These are phyloP conservation scores for Przewalskia tangutica DNA, from an alignment of 257 asterid genomes.

Conservation along the genomic window DNA sequence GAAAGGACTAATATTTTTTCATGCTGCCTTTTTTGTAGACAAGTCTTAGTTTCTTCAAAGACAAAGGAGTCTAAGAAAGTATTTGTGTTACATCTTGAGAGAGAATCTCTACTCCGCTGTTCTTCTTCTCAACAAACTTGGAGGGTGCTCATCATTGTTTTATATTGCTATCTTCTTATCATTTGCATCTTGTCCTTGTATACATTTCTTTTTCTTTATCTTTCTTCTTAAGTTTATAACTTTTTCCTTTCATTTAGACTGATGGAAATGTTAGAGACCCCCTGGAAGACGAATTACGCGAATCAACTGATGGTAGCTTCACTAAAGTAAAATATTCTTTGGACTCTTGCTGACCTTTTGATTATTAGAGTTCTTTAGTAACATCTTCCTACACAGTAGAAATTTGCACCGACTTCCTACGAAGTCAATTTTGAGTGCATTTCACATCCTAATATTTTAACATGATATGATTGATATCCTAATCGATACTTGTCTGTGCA, in stretches of 20 bases:
- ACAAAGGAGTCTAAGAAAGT: slow-evolving; percentile 45
- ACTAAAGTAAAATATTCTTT: slow-evolving; percentile 33
- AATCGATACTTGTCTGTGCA: not conserved
- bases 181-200: not conserved
- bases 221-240: not conserved
- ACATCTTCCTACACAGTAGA: not conserved
- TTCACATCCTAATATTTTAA: not conserved
- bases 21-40: slow-evolving; percentile 23
- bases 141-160: slow-evolving; percentile 37
- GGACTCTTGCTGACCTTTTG: not conserved
- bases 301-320: slow-evolving; percentile 55
- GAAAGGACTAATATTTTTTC: not conserved
- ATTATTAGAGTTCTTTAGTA: not conserved
- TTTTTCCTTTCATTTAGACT: slow-evolving; percentile 25
- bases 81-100: slow-evolving; percentile 40
- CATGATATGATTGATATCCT: slow-evolving; percentile 1
- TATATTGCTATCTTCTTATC: not conserved
- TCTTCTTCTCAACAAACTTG: slow-evolving; percentile 38
- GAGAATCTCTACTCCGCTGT: slow-evolving; percentile 47
- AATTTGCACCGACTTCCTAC: not conserved
- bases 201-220: not conserved
- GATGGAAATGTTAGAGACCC: slow-evolving; percentile 63
- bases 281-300: slow-evolving; percentile 19
- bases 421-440: not conserved
- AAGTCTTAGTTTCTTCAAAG: slow-evolving; percentile 56